Evolutionary conservation across 192 early-diverging fungal species (phyloP).

Genomic region (Linnemannia zychae): DNA sequence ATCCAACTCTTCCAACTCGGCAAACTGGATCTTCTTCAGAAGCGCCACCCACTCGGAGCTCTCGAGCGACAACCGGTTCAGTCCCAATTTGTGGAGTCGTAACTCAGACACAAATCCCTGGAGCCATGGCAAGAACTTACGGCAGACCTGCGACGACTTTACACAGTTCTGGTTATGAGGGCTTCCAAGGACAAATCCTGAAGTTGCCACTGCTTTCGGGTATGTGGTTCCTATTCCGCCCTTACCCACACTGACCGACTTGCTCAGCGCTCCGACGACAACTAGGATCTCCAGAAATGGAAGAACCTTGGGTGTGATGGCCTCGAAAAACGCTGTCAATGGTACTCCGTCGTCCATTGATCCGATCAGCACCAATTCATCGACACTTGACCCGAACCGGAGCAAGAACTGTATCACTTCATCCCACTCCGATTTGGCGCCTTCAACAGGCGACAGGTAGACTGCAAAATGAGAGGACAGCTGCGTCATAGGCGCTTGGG

Average conservation of each 20-base stretch:
- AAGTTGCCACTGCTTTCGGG: background rate
- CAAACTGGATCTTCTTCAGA: conserved; percentile 14
- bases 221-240: background rate
- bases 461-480: conserved; percentile 18
- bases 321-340: conserved; percentile 2
- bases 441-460: background rate
- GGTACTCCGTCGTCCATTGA: background rate
- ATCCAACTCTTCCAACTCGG: conserved; percentile 12
- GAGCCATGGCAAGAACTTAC: conserved; percentile 19
- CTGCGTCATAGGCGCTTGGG: conserved; percentile 12
- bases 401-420: background rate
- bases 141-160: background rate
- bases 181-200: background rate
- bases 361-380: conserved; percentile 6
- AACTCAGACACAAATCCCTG: background rate
- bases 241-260: background rate
- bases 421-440: conserved; percentile 9
- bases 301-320: background rate
- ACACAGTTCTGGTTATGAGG: background rate
- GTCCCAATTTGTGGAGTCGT: conserved; percentile 11
- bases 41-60: conserved; percentile 15
- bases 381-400: background rate
- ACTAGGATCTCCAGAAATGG: conserved; percentile 5
- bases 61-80: background rate
- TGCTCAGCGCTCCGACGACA: background rate